phyloP scores from a whole-genome alignment of 2,329 filamentous ascomycete genomes.

The Chaetomium strumarium region DNA sequence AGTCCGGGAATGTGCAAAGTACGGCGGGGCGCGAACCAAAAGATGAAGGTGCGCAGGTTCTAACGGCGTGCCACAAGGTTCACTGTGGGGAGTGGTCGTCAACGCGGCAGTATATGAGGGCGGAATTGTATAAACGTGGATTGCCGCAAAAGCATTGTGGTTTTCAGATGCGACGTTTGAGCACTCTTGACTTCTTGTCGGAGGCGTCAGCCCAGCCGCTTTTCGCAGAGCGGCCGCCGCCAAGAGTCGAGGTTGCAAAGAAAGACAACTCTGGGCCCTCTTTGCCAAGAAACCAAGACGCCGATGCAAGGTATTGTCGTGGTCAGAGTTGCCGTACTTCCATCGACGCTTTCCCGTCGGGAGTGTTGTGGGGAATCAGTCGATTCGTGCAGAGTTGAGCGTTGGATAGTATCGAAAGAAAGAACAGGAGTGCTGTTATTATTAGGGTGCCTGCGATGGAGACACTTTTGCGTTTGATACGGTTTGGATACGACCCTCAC shows the following conservation, averaged over 20 bases:
- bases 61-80: not conserved
- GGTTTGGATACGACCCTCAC: too few species aligned
- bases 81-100: constrained; percentile 3
- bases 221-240: constrained; percentile 12
- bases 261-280: constrained; percentile 9
- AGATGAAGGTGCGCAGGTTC: not conserved
- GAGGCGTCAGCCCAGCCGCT: constrained; percentile 14
- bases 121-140: constrained; percentile 5
- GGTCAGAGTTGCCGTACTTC: constrained; percentile 1
- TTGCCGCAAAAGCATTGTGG: constrained; percentile 19
- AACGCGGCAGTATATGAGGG: constrained; percentile 15
- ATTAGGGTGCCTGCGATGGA: too few species aligned
- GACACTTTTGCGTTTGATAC: too few species aligned
- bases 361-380: too few species aligned
- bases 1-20: too few species aligned
- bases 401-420: too few species aligned
- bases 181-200: constrained; percentile 18
- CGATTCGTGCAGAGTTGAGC: too few species aligned
- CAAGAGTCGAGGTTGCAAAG: constrained; percentile 14
- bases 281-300: constrained; percentile 21
- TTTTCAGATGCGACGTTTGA: not conserved
- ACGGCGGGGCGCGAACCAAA: too few species aligned
- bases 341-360: not conserved
- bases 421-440: too few species aligned
- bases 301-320: not conserved